Evolutionary conservation across 805 yeast species (phyloP).

Genomic region (Candida namnaoensis): DNA sequence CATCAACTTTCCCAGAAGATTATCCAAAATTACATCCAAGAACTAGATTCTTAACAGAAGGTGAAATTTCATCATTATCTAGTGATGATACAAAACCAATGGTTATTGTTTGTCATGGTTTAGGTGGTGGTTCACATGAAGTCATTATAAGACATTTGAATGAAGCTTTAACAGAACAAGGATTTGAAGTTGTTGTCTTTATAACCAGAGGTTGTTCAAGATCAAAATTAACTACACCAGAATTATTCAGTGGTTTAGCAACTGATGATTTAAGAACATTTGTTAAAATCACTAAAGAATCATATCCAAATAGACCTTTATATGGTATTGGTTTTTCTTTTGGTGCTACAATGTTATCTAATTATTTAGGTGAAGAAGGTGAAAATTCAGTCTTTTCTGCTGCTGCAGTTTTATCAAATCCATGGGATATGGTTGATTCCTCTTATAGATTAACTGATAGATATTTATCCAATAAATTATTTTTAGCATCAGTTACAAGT

Average conservation of each 20-base stretch:
- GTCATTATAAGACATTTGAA: slow-evolving; percentile 55
- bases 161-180: slow-evolving; percentile 29
- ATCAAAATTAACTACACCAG: slow-evolving; percentile 62
- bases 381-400: slow-evolving; percentile 43
- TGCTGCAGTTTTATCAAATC: slow-evolving; percentile 53
- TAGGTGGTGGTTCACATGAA: slow-evolving; percentile 78
- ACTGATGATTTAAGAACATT: slow-evolving; percentile 62
- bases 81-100: slow-evolving; percentile 37
- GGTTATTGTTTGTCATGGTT: slow-evolving; percentile 58
- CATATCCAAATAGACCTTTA: slow-evolving; percentile 56
- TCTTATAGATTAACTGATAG: slow-evolving; percentile 31
- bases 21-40: slow-evolving; percentile 62
- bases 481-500: slow-evolving; percentile 31
- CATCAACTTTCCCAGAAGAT: slow-evolving; percentile 37
- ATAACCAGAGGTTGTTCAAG: slow-evolving; percentile 75
- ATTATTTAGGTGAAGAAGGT: slow-evolving; percentile 63
- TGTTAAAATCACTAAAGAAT: slow-evolving; percentile 36
- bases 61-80: slow-evolving; percentile 29
- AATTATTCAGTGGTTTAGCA: slow-evolving; percentile 57
- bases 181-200: slow-evolving; percentile 52
- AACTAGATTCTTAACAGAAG: slow-evolving; percentile 48
- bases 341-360: slow-evolving; percentile 60
- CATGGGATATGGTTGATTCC: slow-evolving; percentile 65
- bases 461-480: slow-evolving; percentile 29
- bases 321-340: slow-evolving; percentile 63